A percentile compares a stretch with the other conserved stretches of the same genome.
phyloP scores from a whole-genome alignment of 2,329 filamentous ascomycete genomes.

The Rasamsonia emersonii region DNA sequence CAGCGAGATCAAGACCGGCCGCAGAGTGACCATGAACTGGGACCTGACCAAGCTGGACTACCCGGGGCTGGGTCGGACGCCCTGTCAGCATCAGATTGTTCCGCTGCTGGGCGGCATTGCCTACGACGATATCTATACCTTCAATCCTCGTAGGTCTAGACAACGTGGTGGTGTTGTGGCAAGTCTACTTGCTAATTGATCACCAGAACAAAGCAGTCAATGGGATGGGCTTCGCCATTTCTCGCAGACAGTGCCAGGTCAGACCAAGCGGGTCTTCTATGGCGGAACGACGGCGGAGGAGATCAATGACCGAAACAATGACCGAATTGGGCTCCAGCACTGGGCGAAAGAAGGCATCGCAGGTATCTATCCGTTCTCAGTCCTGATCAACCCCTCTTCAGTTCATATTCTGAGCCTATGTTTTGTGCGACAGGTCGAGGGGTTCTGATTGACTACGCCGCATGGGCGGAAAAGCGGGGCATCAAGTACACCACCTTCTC shows the following conservation, averaged over 20 bases:
- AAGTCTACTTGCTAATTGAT: conserved; percentile 1
- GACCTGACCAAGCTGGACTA: conserved; percentile 48
- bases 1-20: conserved; percentile 44
- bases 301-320: conserved; percentile 36
- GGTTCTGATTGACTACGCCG: conserved; percentile 44
- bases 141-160: conserved; percentile 38
- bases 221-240: conserved; percentile 47
- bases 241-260: conserved; percentile 32
- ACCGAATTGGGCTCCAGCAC: conserved; percentile 41
- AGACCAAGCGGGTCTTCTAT: conserved; percentile 38
- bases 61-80: conserved; percentile 45
- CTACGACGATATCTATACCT: conserved; percentile 44
- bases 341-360: conserved; percentile 43
- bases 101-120: conserved; percentile 39
- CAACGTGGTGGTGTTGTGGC: not conserved
- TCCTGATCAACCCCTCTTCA: not conserved
- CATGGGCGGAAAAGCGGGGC: conserved; percentile 34
- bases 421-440: conserved; percentile 34
- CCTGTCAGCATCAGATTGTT: conserved; percentile 44
- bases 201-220: conserved; percentile 40
- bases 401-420: not conserved
- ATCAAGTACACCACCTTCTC: conserved; percentile 36
- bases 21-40: conserved; percentile 47
- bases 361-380: too few species aligned
- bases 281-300: conserved; percentile 40